These are phyloP conservation scores for Monosporascus sp. DNA, from an alignment of 2,329 filamentous ascomycete genomes.

Conservation along the genomic window DNA sequence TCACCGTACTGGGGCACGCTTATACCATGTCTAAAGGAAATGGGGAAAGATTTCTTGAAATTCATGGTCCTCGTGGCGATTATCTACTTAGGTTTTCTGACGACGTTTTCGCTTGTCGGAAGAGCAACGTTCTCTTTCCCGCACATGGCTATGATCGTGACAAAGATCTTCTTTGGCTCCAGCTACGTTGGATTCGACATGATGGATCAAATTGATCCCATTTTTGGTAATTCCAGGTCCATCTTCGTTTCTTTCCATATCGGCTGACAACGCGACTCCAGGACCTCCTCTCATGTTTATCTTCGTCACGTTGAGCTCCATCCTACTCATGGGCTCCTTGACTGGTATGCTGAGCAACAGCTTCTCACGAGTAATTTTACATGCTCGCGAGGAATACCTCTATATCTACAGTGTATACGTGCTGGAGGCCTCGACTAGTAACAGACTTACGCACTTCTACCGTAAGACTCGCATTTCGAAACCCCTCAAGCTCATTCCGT, in stretches of 20 bases:
- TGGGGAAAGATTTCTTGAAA: slow-evolving; percentile 82
- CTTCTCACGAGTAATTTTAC: slow-evolving; percentile 59
- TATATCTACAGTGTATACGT: slow-evolving; percentile 68
- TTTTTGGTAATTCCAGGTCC: slow-evolving; percentile 36
- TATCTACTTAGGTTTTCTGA: slow-evolving; percentile 82
- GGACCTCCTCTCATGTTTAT: slow-evolving; percentile 61
- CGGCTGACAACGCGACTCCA: slow-evolving; percentile 9
- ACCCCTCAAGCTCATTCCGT: neutral
- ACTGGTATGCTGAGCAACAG: slow-evolving; percentile 76
- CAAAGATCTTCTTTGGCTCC: slow-evolving; percentile 77
- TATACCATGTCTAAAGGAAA: slow-evolving; percentile 87
- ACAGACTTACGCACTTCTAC: slow-evolving; percentile 65
- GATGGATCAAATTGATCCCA: slow-evolving; percentile 54
- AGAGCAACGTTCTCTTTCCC: slow-evolving; percentile 59
- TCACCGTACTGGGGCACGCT: slow-evolving; percentile 87
- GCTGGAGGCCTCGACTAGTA: slow-evolving; percentile 62
- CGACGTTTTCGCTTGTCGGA: slow-evolving; percentile 77
- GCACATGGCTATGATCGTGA: slow-evolving; percentile 70
- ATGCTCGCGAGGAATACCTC: slow-evolving; percentile 69
- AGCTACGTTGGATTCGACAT: slow-evolving; percentile 69
- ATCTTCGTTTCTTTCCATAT: neutral
- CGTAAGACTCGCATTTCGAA: slow-evolving; percentile 26
- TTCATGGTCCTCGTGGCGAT: slow-evolving; percentile 74
- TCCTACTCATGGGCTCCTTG: slow-evolving; percentile 71
- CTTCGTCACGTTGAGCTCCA: slow-evolving; percentile 73